Percentiles rank a stretch among this genome's conserved stretches.
These are phyloP conservation scores for Aureobasidium melanogenum DNA, from an alignment of 2,329 filamentous ascomycete genomes.

Conservation along the genomic window DNA sequence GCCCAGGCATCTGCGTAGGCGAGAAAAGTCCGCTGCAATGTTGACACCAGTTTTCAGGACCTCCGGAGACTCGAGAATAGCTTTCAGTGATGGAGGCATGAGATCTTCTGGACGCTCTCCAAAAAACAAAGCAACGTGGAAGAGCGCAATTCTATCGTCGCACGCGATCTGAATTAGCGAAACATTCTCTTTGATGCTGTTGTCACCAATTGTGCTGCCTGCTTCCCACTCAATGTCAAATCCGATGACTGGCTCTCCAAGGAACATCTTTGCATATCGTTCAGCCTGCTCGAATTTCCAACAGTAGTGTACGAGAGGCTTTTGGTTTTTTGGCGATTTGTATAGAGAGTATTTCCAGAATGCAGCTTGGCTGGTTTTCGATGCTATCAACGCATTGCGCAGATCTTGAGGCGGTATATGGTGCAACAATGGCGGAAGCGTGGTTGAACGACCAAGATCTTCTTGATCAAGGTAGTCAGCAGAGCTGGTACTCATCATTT, in stretches of 20 bases:
- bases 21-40: slow-evolving; percentile 57
- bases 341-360: slow-evolving; percentile 62
- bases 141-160: slow-evolving; percentile 65
- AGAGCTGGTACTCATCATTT: not conserved
- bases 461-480: not conserved
- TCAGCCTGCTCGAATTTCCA: slow-evolving; percentile 59
- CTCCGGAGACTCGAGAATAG: slow-evolving; percentile 60
- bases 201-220: slow-evolving; percentile 23
- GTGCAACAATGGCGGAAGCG: not conserved
- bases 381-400: slow-evolving; percentile 2
- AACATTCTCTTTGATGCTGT: slow-evolving; percentile 56
- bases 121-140: slow-evolving; percentile 60
- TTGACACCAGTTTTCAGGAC: slow-evolving; percentile 70
- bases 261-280: slow-evolving; percentile 55
- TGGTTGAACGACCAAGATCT: not conserved
- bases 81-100: slow-evolving; percentile 60
- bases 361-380: not conserved
- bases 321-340: slow-evolving; percentile 43
- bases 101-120: slow-evolving; percentile 43
- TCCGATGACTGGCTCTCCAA: slow-evolving; percentile 62
- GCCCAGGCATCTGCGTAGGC: slow-evolving; percentile 56
- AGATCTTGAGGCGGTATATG: slow-evolving; percentile 9
- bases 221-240: slow-evolving; percentile 83
- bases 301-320: slow-evolving; percentile 70
- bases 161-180: slow-evolving; percentile 78